A percentile compares a stretch with the other conserved stretches of the same genome.
Conservation (phyloP, 352 stramenopile species). For the Lagenidium giganteum region DNA sequence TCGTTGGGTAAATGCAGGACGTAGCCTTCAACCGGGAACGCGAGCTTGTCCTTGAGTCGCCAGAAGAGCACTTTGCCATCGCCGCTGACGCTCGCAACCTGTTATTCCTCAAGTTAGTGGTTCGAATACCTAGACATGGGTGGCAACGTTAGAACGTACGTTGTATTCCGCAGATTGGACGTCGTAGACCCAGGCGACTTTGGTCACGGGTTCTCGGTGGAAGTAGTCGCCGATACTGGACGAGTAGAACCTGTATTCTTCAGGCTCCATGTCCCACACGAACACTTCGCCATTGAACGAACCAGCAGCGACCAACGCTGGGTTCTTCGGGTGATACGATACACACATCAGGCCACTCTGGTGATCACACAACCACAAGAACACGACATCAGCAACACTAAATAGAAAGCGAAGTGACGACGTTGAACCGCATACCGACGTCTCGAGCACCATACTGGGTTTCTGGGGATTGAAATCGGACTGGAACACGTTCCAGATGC, state of each 20-base stretch:
- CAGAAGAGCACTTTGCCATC: conserved; percentile 87
- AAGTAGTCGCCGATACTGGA: conserved; percentile 88
- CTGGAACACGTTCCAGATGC: conserved; percentile 84
- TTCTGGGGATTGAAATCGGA: conserved; percentile 60
- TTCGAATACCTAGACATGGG: not conserved
- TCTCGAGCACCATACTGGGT: conserved; percentile 70
- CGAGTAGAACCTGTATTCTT: conserved; percentile 60
- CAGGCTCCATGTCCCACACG: conserved; percentile 67
- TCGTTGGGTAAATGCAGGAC: conserved; percentile 44
- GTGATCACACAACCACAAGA: not conserved
- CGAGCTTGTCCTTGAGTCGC: conserved; percentile 82
- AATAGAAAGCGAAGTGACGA: not conserved
- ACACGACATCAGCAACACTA: not conserved
- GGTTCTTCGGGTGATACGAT: conserved; percentile 77
- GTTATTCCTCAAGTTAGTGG: not conserved
- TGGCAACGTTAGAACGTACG: conserved; percentile 11
- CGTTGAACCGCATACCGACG: conserved; percentile 35
- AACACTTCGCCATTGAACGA: conserved; percentile 87
- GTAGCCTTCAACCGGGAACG: conserved; percentile 82
- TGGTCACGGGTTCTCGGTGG: conserved; percentile 81
- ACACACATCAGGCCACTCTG: conserved; percentile 87
- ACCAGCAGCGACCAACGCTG: conserved; percentile 73
- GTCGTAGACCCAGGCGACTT: conserved; percentile 80
- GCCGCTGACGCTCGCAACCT: conserved; percentile 72
- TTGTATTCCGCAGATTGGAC: conserved; percentile 70